Conservation (phyloP, 1,284 basidiomycete species). For the Apiotrichum domesticum region DNA sequence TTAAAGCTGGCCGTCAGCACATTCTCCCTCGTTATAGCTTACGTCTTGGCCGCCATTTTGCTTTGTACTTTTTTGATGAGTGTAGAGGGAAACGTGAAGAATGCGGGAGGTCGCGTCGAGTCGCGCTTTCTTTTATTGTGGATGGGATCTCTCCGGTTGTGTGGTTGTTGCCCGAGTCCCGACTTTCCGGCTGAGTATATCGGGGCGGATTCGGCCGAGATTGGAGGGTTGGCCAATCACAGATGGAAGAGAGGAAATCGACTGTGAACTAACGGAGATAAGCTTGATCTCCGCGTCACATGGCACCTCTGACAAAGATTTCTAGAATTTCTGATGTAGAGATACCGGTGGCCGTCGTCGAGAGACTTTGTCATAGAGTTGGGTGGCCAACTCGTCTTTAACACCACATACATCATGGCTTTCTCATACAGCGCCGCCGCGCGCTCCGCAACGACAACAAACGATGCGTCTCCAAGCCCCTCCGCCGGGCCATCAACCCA, state of each 20-base stretch:
- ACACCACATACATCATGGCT: constrained; percentile 9
- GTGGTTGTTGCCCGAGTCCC: not conserved
- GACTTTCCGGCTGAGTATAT: too few species aligned
- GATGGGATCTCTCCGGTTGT: not conserved
- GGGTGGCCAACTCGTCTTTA: not conserved
- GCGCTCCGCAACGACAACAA: not conserved
- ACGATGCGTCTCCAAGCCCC: not conserved
- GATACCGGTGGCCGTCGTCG: not conserved
- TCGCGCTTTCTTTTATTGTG: not conserved
- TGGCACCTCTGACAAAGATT: constrained; percentile 1
- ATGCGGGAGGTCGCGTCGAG: not conserved
- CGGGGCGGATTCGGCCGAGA: not conserved
- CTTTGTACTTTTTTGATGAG: not conserved
- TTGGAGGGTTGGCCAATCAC: too few species aligned
- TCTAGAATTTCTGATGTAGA: not conserved
- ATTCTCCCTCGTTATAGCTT: not conserved
- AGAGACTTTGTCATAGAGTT: not conserved
- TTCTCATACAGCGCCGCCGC: constrained; percentile 17
- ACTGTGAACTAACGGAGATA: not conserved
- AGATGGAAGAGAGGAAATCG: too few species aligned
- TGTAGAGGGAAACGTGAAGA: not conserved
- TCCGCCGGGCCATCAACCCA: not conserved
- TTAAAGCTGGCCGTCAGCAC: constrained; percentile 53
- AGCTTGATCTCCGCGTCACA: not conserved
- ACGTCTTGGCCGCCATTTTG: constrained; percentile 21